A percentile compares a stretch with the other conserved stretches of the same genome.
Conservation (phyloP, 257 asterid species). For the Linaria vulgaris region DNA sequence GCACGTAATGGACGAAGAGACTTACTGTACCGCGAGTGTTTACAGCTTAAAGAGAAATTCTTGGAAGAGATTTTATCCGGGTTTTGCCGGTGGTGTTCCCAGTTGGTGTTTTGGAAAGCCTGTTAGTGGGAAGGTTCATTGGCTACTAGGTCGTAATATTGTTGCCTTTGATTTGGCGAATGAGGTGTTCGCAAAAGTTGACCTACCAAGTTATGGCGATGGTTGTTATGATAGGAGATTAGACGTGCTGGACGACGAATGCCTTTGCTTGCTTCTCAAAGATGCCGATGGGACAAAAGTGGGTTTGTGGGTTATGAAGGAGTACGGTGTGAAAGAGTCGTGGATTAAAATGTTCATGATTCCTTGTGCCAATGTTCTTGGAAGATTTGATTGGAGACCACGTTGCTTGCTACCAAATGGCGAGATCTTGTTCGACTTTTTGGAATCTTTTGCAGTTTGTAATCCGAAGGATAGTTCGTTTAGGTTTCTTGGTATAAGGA, state of each 20-base stretch:
- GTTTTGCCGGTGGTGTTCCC: too few relatives aligned
- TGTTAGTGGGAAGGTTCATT: slow-evolving; percentile 12
- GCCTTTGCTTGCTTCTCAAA: neutral
- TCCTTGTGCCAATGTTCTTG: neutral
- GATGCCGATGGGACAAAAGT: neutral
- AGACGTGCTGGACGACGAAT: neutral
- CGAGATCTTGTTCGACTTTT: neutral
- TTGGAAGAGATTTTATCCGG: neutral
- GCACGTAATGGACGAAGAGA: too few relatives aligned
- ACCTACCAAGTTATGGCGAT: neutral
- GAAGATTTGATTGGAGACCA: neutral
- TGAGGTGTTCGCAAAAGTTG: neutral
- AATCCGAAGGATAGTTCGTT: neutral
- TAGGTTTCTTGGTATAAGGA: neutral
- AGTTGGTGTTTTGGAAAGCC: neutral
- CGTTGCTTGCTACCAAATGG: neutral
- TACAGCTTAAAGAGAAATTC: neutral
- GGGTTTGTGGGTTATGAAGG: slow-evolving; percentile 15
- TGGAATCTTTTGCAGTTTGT: neutral
- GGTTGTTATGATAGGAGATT: neutral
- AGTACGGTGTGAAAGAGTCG: slow-evolving; percentile 4
- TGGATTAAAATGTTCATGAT: neutral
- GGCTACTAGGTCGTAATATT: neutral
- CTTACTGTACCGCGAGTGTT: too few relatives aligned
- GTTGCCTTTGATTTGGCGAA: neutral